Conservation (phyloP, 257 asterid genomes). For the Plectranthus barbatus region DNA sequence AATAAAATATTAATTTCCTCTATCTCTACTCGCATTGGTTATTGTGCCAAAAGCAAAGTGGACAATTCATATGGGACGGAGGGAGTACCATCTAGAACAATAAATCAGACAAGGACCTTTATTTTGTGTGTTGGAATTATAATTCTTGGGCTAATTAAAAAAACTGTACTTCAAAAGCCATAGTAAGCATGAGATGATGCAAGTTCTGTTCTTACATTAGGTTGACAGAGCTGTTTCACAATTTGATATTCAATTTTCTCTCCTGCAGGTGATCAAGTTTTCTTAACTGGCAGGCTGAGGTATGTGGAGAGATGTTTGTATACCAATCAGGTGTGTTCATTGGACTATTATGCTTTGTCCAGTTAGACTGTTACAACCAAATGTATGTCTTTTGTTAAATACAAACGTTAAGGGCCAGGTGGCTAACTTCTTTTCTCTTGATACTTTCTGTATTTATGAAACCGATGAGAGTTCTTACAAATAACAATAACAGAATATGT, state of each 20-base stretch:
- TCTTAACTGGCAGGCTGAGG: constrained; percentile 10
- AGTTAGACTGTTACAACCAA: constrained; percentile 5
- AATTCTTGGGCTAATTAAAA: background rate
- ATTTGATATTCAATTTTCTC: background rate
- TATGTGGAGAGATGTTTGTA: constrained; percentile 12
- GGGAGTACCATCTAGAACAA: too few relatives aligned
- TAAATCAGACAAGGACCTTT: background rate
- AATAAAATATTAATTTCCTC: too few relatives aligned
- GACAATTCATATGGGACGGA: too few relatives aligned
- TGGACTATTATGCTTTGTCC: constrained; percentile 12
- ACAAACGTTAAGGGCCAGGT: constrained; percentile 11
- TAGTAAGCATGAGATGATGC: background rate
- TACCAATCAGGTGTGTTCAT: too few relatives aligned
- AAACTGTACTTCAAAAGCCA: background rate
- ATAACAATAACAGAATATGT: constrained; percentile 10
- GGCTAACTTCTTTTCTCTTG: constrained; percentile 12
- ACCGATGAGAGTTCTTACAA: constrained; percentile 19
- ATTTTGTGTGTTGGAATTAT: background rate
- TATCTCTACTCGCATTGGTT: too few relatives aligned
- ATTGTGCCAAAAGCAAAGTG: too few relatives aligned
- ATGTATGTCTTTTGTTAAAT: constrained; percentile 10
- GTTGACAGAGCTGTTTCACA: background rate
- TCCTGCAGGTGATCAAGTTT: constrained; percentile 25
- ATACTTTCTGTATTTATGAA: constrained; percentile 15
- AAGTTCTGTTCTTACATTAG: background rate